Evolutionary conservation across 176 grass and related monocot species (phyloP).

Genomic region (Juncus effusus): DNA sequence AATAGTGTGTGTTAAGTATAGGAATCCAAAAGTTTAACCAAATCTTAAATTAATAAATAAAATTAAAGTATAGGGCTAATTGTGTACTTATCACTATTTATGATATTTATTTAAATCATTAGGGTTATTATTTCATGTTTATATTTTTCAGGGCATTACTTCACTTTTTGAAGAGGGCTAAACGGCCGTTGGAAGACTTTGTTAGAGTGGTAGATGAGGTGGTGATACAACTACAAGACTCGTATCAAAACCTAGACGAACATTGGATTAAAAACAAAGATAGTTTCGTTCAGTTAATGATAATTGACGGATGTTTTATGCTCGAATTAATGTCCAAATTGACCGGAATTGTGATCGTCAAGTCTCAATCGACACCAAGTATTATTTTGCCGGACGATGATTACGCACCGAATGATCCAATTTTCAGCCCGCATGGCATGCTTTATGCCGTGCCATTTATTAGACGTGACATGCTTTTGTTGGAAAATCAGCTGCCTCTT

Average conservation of each 20-base stretch:
- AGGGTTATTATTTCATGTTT: neutral
- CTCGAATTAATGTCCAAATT: conserved; percentile 55
- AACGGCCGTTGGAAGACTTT: conserved; percentile 33
- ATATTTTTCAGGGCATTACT: conserved; percentile 38
- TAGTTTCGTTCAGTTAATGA: conserved; percentile 57
- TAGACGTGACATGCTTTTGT: conserved; percentile 68
- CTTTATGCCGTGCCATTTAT: conserved; percentile 72
- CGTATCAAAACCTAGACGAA: conserved; percentile 39
- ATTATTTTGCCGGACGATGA: conserved; percentile 7
- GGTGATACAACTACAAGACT: conserved; percentile 31
- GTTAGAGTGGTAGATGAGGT: conserved; percentile 33
- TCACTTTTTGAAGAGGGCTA: conserved; percentile 52
- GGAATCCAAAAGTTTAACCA: no score
- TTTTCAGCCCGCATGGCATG: conserved; percentile 65
- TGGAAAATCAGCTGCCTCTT: conserved; percentile 77
- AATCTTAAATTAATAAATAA: no score
- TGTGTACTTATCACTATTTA: neutral
- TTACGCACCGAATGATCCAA: conserved; percentile 66
- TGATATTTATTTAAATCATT: neutral
- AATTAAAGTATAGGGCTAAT: no score
- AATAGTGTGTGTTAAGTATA: no score
- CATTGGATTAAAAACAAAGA: conserved; percentile 30
- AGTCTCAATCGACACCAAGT: neutral
- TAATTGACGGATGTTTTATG: conserved; percentile 71
- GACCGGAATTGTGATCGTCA: conserved; percentile 2